phyloP scores from a whole-genome alignment of 495 filamentous ascomycete genomes.

The Friedmanniomyces simplex region DNA sequence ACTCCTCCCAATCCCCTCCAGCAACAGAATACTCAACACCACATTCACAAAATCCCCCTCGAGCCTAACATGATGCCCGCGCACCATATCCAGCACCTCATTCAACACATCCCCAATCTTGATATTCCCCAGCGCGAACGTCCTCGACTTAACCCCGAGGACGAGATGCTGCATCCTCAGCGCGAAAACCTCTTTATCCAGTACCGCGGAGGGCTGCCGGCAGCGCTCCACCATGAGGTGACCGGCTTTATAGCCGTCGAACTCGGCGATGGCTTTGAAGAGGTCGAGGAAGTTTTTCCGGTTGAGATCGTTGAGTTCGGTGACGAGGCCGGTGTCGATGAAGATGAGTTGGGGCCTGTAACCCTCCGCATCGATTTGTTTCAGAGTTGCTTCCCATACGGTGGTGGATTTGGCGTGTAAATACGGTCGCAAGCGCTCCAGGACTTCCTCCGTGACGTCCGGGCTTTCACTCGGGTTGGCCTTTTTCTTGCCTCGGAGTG shows the following conservation, averaged over 20 bases:
- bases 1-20: slow-evolving; percentile 87
- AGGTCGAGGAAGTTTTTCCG: slow-evolving; percentile 89
- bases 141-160: slow-evolving; percentile 74
- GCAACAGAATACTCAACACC: slow-evolving; percentile 82
- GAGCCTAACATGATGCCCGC: slow-evolving; percentile 82
- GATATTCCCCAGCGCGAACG: slow-evolving; percentile 86
- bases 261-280: slow-evolving; percentile 92
- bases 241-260: slow-evolving; percentile 91
- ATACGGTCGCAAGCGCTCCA: slow-evolving; percentile 66
- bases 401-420: slow-evolving; percentile 41
- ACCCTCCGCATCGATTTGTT: slow-evolving; percentile 74
- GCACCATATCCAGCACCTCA: slow-evolving; percentile 84
- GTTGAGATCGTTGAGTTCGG: slow-evolving; percentile 78
- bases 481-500: slow-evolving; percentile 28
- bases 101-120: slow-evolving; percentile 93
- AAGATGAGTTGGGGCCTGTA: slow-evolving; percentile 93
- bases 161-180: slow-evolving; percentile 95
- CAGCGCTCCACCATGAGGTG: slow-evolving; percentile 94
- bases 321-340: slow-evolving; percentile 95
- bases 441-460: slow-evolving; percentile 81
- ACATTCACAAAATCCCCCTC: slow-evolving; percentile 99
- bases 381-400: slow-evolving; percentile 63
- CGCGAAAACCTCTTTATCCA: slow-evolving; percentile 82
- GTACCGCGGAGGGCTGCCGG: slow-evolving; percentile 76
- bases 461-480: slow-evolving; percentile 29